Evolutionary conservation across 352 stramenopile species (phyloP), one percentile per base, ranked within the genome.

Genomic region (Phytophthora quininea): DNA sequence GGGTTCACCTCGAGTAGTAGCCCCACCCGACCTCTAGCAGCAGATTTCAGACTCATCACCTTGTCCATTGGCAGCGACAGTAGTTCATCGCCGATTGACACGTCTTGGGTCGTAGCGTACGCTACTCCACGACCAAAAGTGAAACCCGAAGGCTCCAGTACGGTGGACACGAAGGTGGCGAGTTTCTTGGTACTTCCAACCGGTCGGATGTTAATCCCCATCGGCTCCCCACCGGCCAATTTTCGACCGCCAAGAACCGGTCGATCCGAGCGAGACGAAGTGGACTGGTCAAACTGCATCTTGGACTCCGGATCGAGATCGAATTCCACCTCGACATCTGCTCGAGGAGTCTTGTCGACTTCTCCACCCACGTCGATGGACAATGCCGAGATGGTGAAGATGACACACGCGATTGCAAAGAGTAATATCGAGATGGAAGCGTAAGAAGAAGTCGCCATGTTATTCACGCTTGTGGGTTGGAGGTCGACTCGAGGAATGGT

Each of bases 71-170:
- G 62, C 2, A 87, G 7, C 38, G 71, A 67, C 33, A 85, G 72
- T 2, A 87, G 54, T 45, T 63, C 51, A 1, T 69, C 58, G 2
- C 67, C 61, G 46, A 58, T 30, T 8, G 33, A 10, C 14, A 75
- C 62, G 11, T 67, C 62, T 58, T 68, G 24, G 2, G 29, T 64
- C 7, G 51, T 56, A 4, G 69, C 42, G 45, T 83, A 87, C 1
- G 62, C 73, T 5, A 67, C 55, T 2, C 78, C 78, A 24, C 78
- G 78, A 15, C 78, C 78, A 57, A 81, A 87, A 38, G 84, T 79
- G 63, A 82, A 83, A 31, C 64, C 59, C 50, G 65, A 46, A 1
- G 71, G 62, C 30, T 68, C 60, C 37, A 84, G 29, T n/a, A 75
- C 67, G 10, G 62, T 68, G 19, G 19, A 24, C 19, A 24, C 11